Base-by-base conservation (phyloP, 2,329 filamentous ascomycete species). In the Penicillium rolfsii region DNA sequence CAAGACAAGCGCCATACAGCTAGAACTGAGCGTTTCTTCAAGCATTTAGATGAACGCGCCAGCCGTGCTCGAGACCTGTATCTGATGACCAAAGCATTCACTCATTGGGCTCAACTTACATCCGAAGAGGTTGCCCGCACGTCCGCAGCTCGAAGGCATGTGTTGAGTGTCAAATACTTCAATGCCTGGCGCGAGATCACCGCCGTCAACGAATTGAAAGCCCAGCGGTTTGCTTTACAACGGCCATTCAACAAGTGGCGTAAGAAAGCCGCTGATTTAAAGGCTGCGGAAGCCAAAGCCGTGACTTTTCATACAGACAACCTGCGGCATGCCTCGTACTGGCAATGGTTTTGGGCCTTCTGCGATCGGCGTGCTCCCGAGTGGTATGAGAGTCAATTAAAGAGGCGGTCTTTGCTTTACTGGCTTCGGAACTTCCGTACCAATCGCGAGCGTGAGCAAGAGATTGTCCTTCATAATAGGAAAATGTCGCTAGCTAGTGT, bases 101-200 rank as follows among this genome's bases (percentile, higher is more conserved):
- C 82, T 1, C 86, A 89, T 64, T 96, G 91, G 91, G 84, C 85
- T 11, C 83, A 84, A 57, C 81, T 84, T 54, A 84, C 90, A 11
- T 83, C 82, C 5, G 86, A 90, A 14, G 86, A 91, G 69, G 80
- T 87, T 16, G 83, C 87, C 63, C 84, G 86, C 43, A 91, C 90
- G 4, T 85, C 84, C 4, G 82, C 87, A 45, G 91, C 90, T 22
- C 84, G 89, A 63, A 82, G 86, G 63, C 89, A 91, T 71, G 86
- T 93, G 61, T 78, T 95, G 57, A 83, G 88, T 58, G 86, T 85
- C 12, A 85, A 85, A 58, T 88, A 87, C 62, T 91, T 91, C 74
- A 85, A 85, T 60, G 86, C 86, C 7, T 92, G 89, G 89, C 82
- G 84, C 28, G 82, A 86, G 60, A 85, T 90, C 57, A 89, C 87